Conservation (phyloP, 2,329 filamentous ascomycete species). For the Colletotrichum shisoi region DNA sequence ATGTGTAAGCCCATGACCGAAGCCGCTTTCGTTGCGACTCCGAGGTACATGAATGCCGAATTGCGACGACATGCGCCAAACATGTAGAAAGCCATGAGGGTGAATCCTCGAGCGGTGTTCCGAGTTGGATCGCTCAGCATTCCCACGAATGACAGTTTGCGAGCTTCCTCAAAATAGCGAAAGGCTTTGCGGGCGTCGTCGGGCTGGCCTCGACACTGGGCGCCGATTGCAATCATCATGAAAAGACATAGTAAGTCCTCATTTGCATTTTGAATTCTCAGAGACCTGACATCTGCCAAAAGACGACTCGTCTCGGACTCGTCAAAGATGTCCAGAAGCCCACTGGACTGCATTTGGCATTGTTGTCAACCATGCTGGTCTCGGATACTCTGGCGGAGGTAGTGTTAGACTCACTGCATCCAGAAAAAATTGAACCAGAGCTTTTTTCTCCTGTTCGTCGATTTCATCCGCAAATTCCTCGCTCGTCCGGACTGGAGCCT, state of each 20-base stretch:
- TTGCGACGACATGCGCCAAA: conserved; percentile 66
- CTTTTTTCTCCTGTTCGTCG: not conserved
- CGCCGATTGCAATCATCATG: conserved; percentile 62
- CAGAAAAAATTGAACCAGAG: conserved; percentile 8
- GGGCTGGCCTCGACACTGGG: conserved; percentile 50
- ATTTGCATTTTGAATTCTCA: not conserved
- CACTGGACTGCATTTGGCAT: conserved; percentile 45
- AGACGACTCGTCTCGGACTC: conserved; percentile 2
- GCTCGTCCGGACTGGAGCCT: conserved; percentile 38
- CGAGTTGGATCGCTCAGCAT: conserved; percentile 64
- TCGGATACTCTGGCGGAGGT: not conserved
- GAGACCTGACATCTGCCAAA: not conserved
- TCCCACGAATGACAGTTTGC: conserved; percentile 56
- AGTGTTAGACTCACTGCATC: conserved; percentile 17
- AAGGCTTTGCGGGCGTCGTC: conserved; percentile 41
- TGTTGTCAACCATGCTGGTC: not conserved
- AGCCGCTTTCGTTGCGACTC: conserved; percentile 65
- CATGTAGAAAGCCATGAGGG: conserved; percentile 68
- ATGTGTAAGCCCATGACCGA: conserved; percentile 64
- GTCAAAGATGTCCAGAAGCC: conserved; percentile 48
- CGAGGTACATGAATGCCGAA: conserved; percentile 69
- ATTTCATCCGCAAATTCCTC: conserved; percentile 15
- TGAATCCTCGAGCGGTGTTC: conserved; percentile 60
- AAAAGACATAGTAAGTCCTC: conserved; percentile 41
- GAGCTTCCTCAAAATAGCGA: conserved; percentile 58